Conservation (phyloP, 257 asterid genomes). For the Catharanthus roseus region DNA sequence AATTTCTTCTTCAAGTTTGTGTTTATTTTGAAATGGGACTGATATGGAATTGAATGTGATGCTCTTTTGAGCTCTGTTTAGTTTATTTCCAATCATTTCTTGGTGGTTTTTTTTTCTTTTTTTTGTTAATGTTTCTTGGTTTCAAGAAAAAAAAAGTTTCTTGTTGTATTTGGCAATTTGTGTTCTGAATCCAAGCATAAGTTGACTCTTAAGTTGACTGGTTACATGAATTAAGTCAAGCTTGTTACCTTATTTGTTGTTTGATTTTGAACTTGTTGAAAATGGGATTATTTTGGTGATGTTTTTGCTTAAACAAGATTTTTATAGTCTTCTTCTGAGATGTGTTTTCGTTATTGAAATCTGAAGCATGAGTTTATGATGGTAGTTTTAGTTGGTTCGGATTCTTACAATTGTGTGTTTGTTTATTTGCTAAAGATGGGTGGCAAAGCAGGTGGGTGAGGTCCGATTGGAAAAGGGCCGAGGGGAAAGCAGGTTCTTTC, state of each 20-base stretch:
- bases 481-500: conserved; percentile 89
- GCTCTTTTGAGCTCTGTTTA: background rate
- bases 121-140: too few relatives aligned
- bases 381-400: background rate
- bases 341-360: background rate
- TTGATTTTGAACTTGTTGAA: background rate
- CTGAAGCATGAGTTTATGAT: background rate
- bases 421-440: conserved; percentile 51
- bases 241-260: background rate
- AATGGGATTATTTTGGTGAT: background rate
- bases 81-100: background rate
- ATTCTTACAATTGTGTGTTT: conserved; percentile 2
- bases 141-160: background rate
- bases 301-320: background rate
- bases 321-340: background rate
- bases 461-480: conserved; percentile 89
- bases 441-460: conserved; percentile 88
- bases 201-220: background rate
- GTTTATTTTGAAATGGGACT: background rate
- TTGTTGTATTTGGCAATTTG: background rate
- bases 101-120: background rate
- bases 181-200: background rate
- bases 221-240: background rate
- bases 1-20: background rate
- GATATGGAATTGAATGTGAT: background rate